phyloP scores from a whole-genome alignment of 169 alveolate genomes.

The Eimeria maxima region DNA sequence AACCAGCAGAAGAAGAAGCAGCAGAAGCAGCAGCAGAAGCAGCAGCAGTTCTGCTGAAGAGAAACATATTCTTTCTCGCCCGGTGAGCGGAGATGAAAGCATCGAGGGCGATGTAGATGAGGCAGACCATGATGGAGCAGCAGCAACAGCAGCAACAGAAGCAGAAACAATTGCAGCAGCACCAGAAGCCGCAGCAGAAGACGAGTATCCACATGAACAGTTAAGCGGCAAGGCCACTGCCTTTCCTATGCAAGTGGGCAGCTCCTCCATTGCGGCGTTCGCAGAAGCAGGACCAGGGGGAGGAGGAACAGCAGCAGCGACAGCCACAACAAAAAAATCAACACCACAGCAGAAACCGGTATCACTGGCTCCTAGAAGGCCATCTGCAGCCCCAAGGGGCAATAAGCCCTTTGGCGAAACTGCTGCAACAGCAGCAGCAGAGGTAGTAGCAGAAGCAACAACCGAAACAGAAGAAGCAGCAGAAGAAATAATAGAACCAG shows the following conservation, averaged over 20 bases:
- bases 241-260: no score
- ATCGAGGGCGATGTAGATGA: neutral
- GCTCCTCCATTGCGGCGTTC: no score
- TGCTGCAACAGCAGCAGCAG: neutral
- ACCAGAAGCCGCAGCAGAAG: neutral
- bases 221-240: neutral
- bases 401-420: neutral
- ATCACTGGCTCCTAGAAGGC: neutral
- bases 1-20: neutral
- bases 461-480: neutral
- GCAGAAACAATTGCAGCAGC: no score
- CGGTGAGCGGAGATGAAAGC: neutral
- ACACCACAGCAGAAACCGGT: no score
- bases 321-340: no score
- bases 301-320: no score
- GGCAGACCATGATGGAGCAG: neutral
- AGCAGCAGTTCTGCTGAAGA: no score
- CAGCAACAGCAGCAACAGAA: neutral
- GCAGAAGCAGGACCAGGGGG: no score
- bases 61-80: neutral
- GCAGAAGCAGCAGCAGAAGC: neutral
- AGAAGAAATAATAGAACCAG: neutral
- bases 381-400: neutral
- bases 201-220: neutral
- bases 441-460: neutral